A percentile compares a stretch with the other conserved stretches of the same genome.
phyloP scores from a whole-genome alignment of 1,284 basidiomycete species.

The Trichosporon faecale region DNA sequence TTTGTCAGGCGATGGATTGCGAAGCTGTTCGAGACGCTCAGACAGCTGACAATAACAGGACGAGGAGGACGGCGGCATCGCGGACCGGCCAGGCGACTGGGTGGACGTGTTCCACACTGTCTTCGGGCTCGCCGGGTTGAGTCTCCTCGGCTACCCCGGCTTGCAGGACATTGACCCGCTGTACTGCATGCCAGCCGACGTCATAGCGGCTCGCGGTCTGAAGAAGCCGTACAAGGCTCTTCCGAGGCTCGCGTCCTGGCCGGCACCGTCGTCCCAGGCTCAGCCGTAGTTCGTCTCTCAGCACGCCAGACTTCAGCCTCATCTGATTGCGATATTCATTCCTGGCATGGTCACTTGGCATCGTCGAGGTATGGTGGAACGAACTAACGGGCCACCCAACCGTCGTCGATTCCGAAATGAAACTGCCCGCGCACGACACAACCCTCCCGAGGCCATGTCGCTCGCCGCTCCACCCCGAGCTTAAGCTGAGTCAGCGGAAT shows the following conservation, averaged over 20 bases:
- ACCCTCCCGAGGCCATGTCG: neutral
- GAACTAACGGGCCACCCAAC: neutral
- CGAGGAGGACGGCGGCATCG: slow-evolving; percentile 83
- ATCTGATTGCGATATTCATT: too few relatives aligned
- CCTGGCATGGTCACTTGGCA: too few relatives aligned
- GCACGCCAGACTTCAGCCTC: neutral
- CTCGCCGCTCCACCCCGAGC: slow-evolving; percentile 4
- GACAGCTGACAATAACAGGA: slow-evolving; percentile 63
- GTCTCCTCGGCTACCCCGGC: slow-evolving; percentile 81
- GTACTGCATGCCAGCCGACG: slow-evolving; percentile 85
- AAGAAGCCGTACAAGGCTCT: slow-evolving; percentile 39
- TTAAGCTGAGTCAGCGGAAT: neutral
- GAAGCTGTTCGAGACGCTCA: too few relatives aligned
- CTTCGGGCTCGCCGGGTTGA: slow-evolving; percentile 89
- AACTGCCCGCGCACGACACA: neutral
- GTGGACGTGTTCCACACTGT: slow-evolving; percentile 94
- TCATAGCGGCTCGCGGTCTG: slow-evolving; percentile 68
- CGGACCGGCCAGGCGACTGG: slow-evolving; percentile 89
- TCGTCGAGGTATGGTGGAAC: too few relatives aligned
- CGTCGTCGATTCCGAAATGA: neutral
- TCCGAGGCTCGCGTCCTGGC: slow-evolving; percentile 30
- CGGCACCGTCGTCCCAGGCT: neutral
- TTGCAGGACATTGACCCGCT: slow-evolving; percentile 84
- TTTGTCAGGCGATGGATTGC: too few relatives aligned
- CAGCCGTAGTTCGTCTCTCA: neutral